Percentiles rank a stretch among this genome's conserved stretches.
phyloP scores from a whole-genome alignment of 2,329 filamentous ascomycete species.

The Fusarium sp. region DNA sequence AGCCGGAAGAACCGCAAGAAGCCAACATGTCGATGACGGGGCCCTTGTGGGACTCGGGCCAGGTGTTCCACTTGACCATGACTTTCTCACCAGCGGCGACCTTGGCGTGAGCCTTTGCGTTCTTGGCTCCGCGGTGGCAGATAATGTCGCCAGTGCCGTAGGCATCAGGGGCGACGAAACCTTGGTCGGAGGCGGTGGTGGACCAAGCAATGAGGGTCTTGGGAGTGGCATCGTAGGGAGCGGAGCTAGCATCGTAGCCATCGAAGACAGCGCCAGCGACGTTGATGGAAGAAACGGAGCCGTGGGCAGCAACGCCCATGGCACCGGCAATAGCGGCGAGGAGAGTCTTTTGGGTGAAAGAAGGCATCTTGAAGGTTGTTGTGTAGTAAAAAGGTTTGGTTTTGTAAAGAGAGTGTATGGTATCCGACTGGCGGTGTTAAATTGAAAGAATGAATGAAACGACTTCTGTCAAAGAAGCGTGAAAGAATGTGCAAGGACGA shows the following conservation, averaged over 20 bases:
- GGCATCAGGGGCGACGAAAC: conserved; percentile 59
- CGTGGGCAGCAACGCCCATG: conserved; percentile 44
- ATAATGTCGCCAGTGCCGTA: conserved; percentile 57
- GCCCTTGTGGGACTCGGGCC: conserved; percentile 57
- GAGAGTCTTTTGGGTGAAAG: conserved; percentile 41
- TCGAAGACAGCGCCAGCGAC: conserved; percentile 42
- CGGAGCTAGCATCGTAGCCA: conserved; percentile 1
- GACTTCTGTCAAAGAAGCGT: conserved; percentile 50
- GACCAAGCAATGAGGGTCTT: conserved; percentile 52
- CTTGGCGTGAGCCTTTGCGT: conserved; percentile 53
- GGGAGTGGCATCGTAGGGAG: conserved; percentile 37
- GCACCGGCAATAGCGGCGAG: conserved; percentile 44
- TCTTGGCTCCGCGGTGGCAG: conserved; percentile 57
- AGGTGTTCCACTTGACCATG: conserved; percentile 55
- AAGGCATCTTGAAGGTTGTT: conserved; percentile 42
- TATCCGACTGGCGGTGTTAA: conserved; percentile 40
- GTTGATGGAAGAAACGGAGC: conserved; percentile 44
- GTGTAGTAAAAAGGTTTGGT: conserved; percentile 17
- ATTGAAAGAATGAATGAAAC: conserved; percentile 42
- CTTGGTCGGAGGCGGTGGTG: conserved; percentile 59
- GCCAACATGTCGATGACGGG: conserved; percentile 75
- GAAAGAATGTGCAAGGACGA: conserved; percentile 41
- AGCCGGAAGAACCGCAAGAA: conserved; percentile 65
- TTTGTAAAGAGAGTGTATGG: conserved; percentile 11
- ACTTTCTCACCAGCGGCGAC: conserved; percentile 54